These are phyloP conservation scores for Chaetomium olivaceum DNA, from an alignment of 2,329 filamentous ascomycete genomes.

Conservation along the genomic window DNA sequence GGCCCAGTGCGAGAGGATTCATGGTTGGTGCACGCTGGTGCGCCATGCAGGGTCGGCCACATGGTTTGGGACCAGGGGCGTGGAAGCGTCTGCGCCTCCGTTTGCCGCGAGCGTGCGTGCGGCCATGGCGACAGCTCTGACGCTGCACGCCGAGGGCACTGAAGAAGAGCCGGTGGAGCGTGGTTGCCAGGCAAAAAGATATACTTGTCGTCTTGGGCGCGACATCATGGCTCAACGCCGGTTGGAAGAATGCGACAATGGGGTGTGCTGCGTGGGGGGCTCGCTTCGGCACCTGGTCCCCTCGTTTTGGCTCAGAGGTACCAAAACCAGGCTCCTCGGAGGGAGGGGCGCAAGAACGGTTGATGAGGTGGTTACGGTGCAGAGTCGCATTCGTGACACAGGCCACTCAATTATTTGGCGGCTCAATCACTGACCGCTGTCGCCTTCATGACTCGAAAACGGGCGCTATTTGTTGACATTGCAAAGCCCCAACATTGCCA, in stretches of 20 bases:
- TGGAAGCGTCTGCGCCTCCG: conserved; percentile 11
- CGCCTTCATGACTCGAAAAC: not conserved
- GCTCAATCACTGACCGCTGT: not conserved
- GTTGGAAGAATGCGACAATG: conserved; percentile 13
- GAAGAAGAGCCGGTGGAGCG: not conserved
- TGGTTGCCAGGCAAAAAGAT: not conserved
- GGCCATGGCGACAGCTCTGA: not conserved
- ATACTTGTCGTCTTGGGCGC: not conserved
- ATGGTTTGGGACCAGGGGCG: conserved; percentile 27
- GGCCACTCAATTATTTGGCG: not conserved
- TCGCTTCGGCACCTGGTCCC: not conserved
- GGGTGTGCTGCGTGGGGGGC: conserved; percentile 8
- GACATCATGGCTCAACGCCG: not conserved
- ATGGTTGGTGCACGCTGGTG: conserved; percentile 3
- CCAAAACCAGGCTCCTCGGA: conserved; percentile 15
- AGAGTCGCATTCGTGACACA: conserved; percentile 11
- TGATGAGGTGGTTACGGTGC: conserved; percentile 3
- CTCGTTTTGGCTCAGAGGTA: conserved; percentile 1
- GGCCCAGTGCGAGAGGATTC: not conserved
- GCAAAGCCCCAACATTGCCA: not conserved
- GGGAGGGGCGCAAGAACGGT: conserved; percentile 11
- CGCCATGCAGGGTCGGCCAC: conserved; percentile 30
- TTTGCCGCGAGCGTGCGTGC: not conserved
- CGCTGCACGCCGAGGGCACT: not conserved
- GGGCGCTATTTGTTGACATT: not conserved